phyloP scores from a whole-genome alignment of 2,329 filamentous ascomycete genomes.

The Dactylellina sp. region DNA sequence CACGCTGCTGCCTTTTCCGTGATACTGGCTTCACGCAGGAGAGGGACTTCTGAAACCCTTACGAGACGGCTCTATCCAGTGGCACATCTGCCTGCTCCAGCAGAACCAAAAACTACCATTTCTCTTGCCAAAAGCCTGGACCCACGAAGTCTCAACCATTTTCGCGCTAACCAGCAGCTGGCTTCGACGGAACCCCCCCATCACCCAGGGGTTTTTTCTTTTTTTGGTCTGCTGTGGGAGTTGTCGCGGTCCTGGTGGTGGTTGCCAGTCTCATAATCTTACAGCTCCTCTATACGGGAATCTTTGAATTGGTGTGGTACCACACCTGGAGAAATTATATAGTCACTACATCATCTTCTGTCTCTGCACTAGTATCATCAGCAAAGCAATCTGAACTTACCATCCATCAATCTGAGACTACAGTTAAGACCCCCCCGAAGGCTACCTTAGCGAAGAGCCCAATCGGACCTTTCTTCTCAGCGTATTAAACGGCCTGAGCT shows the following conservation, averaged over 20 bases:
- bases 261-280: constrained; percentile 43
- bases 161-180: constrained; percentile 41
- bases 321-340: constrained; percentile 56
- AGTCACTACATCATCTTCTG: constrained; percentile 48
- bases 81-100: constrained; percentile 47
- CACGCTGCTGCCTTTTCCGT: constrained; percentile 55
- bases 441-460: constrained; percentile 45
- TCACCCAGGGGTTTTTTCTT: constrained; percentile 42
- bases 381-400: constrained; percentile 51
- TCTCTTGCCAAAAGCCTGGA: constrained; percentile 47
- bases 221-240: constrained; percentile 2
- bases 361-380: constrained; percentile 47
- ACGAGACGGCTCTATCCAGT: constrained; percentile 45
- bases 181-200: constrained; percentile 38
- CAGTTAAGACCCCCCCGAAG: constrained; percentile 49
- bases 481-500: constrained; percentile 51
- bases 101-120: constrained; percentile 19
- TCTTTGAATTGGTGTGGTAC: constrained; percentile 41
- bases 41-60: constrained; percentile 48
- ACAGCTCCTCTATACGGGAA: constrained; percentile 50
- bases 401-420: constrained; percentile 52
- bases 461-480: constrained; percentile 54
- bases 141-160: constrained; percentile 44
- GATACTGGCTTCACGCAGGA: constrained; percentile 50
- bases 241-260: constrained; percentile 7